These are phyloP conservation scores for Cudoniella acicularis DNA, from an alignment of 495 filamentous ascomycete species.

Conservation along the genomic window DNA sequence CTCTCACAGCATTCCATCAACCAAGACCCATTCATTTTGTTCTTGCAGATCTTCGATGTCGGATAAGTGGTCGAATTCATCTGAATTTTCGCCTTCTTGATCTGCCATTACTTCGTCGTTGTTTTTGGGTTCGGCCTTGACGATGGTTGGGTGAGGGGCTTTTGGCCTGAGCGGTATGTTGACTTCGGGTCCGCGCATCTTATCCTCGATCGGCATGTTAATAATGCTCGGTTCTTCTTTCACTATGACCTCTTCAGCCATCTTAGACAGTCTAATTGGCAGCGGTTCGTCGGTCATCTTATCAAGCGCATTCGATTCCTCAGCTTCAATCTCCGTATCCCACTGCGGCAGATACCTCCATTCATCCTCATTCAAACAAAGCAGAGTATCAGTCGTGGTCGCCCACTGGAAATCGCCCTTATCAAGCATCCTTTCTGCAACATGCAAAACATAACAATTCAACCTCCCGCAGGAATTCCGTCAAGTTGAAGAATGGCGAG, in stretches of 20 bases:
- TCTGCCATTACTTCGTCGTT: neutral
- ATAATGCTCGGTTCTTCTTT: too few species aligned
- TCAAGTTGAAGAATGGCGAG: conserved; percentile 3
- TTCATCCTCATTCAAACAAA: conserved; percentile 45
- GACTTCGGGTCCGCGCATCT: too few species aligned
- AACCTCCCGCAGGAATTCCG: neutral
- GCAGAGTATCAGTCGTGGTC: conserved; percentile 35
- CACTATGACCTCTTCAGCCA: too few species aligned
- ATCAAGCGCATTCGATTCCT: too few species aligned
- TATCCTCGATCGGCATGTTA: too few species aligned
- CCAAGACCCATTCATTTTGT: neutral
- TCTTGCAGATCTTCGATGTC: neutral
- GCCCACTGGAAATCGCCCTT: neutral
- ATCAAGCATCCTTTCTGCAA: neutral
- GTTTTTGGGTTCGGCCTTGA: too few species aligned
- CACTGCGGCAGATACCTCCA: conserved; percentile 51
- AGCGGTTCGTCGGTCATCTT: too few species aligned
- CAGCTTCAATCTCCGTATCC: conserved; percentile 51
- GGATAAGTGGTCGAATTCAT: neutral
- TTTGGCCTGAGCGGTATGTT: too few species aligned
- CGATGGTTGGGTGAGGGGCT: too few species aligned
- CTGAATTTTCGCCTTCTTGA: neutral
- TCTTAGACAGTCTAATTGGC: too few species aligned
- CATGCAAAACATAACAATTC: neutral
- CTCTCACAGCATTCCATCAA: neutral